phyloP scores from a whole-genome alignment of 2,329 filamentous ascomycete genomes.

The Colletotrichum endophyticum region DNA sequence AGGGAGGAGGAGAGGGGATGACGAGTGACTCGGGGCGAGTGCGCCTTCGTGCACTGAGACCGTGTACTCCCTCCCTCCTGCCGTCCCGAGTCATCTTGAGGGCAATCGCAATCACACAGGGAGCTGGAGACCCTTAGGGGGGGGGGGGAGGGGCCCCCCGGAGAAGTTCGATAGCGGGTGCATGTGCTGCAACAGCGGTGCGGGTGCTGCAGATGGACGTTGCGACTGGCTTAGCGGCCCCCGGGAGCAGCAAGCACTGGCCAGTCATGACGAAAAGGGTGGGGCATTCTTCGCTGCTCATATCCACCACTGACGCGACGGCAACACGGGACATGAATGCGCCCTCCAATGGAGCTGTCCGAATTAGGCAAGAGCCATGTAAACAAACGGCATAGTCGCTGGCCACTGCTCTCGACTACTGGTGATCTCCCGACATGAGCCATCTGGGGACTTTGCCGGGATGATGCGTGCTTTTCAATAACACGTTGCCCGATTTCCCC shows the following conservation, averaged over 20 bases:
- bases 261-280: background rate
- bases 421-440: background rate
- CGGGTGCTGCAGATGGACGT: background rate
- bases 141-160: background rate
- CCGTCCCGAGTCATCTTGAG: background rate
- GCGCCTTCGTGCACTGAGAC: background rate
- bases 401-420: background rate
- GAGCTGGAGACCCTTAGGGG: background rate
- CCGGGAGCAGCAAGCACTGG: conserved; percentile 4
- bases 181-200: background rate
- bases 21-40: conserved; percentile 18
- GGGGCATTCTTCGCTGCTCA: background rate
- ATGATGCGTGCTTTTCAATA: background rate
- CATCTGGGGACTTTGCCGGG: background rate
- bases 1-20: conserved; percentile 18
- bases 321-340: background rate
- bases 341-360: conserved; percentile 5
- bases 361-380: conserved; percentile 7
- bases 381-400: conserved; percentile 18
- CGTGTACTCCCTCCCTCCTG: background rate
- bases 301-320: background rate
- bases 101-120: background rate
- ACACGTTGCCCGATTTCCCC: background rate
- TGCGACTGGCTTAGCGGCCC: conserved; percentile 3
- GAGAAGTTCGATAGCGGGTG: background rate